Base-by-base conservation (phyloP, 176 grass and related monocot genomes). In the Triticum turgidum region DNA sequence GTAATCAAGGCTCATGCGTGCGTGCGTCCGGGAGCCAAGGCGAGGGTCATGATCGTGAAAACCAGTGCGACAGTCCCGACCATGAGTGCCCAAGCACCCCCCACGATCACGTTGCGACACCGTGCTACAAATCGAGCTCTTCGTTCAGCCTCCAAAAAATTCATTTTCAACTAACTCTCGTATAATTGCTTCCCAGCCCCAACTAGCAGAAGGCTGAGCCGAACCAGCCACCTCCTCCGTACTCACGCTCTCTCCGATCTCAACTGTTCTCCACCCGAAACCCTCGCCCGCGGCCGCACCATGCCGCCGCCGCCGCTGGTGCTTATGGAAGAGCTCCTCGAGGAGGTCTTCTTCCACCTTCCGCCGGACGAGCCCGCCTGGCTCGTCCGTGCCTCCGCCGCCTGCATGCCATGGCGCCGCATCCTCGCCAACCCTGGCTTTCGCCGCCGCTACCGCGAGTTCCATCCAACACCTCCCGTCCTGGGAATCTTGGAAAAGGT, bases 361-460 rank as follows among this genome's bases (percentile, higher is more conserved):
- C 52, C 66, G 17, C 77, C 85, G 25, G 2, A 71, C 24, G 20
- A 22, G 6, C 76, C 76, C 7, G 11, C 6, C 7, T 0, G 9
- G 24, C 84, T 86, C 51, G 8, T 80, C 3, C 52, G 25, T 18
- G 69, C 76, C 66, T 62, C 84, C 17, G 51, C 35, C 37, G 65
- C 35, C 51, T 86, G 65, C 66, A 80, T 62, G 17, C 8, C 51
- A 4, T 80, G 52, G 66, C 52, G 65, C 35, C 25, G 11, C 84
- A 27, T 62, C 65, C 84, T 80, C 51, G 78, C 77, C 37, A 37
- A 21, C 35, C 33, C 24, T 1, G 11, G 22, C 17, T 86, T 86
- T 25, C 65, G 78, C 17, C 35, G 75, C 76, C 51, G 65, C 49
- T 80, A 86, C 84, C 65, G 76, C 47, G 24, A 34, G 22, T 79